Evolutionary conservation across 225 moss, liverwort and hornwort genomes (phyloP), one percentile per base, ranked within the genome.

Genomic region (Polytrichum commune): DNA sequence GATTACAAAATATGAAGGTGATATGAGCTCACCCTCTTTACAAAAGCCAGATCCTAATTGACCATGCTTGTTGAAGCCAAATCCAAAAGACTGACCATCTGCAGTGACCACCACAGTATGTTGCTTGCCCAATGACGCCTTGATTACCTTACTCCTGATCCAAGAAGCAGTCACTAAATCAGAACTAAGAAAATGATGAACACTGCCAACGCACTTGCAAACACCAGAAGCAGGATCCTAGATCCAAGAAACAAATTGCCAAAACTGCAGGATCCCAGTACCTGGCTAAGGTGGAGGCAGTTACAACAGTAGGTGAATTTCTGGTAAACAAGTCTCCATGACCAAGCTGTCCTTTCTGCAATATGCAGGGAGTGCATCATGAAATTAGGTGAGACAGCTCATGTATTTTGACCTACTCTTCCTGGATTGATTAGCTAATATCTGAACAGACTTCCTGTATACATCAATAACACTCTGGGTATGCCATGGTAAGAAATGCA

Each of bases 51-150:
- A 77, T 57, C 96, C 96, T 75, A 96, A 70, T 72, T 96, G 92
- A 70, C 93, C 96, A 57, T 96, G 96, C 76, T 96, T 92, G 79
- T 96, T 96, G 73, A 90, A 93, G 32, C 96, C 96, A 79, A 96
- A 96, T 28, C 89, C 93, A 57, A 90, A 64, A 27, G 96, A 93
- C 53, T 75, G 73, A 55, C 93, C 93, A 18, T 92, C 93, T 60
- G 78, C 82, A 54, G 90, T 90, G 18, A 83, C 73, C 58, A 96
- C 88, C 25, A 93, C 79, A 20, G 92, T 96, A 69, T 96, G 96
- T 69, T 81, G 83, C 60, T 92, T 84, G 63, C 96, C 96, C 77
- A 90, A 82, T 72, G 89, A 89, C 32, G 96, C 96, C 70, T 88
- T 93, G 75, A 92, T 86, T 75, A 90, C 81, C 69, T 89, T 82